Percentiles rank a stretch among this genome's conserved stretches.
Evolutionary conservation across 306 rosid genomes (phyloP).

Genomic region (Heteromeles arbutifolia): DNA sequence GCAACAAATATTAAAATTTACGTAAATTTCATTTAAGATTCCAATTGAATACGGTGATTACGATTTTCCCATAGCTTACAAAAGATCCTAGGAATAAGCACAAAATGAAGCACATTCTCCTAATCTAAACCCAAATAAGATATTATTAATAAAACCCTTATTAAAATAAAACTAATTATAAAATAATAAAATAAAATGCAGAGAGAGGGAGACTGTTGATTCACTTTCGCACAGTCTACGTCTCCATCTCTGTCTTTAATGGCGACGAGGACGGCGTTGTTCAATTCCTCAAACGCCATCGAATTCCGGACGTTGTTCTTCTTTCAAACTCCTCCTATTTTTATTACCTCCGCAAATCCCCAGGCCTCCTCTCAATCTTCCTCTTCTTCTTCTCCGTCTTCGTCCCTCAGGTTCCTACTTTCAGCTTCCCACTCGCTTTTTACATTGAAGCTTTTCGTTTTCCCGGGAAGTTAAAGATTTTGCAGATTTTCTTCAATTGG

Average conservation of each 20-base stretch:
- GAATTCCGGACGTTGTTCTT: not conserved
- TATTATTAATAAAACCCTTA: not conserved
- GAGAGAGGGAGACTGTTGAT: not conserved
- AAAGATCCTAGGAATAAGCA: not conserved
- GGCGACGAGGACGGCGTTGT: slow-evolving; percentile 4
- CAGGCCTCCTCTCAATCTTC: slow-evolving; percentile 1
- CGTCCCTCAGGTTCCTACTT: not conserved
- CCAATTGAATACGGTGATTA: too few species aligned
- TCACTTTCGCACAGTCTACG: slow-evolving; percentile 5
- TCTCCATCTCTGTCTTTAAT: slow-evolving; percentile 5
- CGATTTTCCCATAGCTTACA: too few species aligned
- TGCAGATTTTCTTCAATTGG: not conserved
- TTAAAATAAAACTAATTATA: not conserved
- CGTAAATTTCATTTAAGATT: too few species aligned
- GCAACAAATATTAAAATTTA: too few species aligned
- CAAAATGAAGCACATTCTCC: not conserved
- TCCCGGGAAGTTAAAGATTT: not conserved
- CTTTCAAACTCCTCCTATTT: not conserved
- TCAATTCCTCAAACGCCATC: not conserved
- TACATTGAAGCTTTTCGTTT: not conserved
- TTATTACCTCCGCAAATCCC: slow-evolving; percentile 4
- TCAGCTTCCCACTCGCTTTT: not conserved
- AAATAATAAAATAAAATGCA: not conserved
- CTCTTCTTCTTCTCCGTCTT: not conserved
- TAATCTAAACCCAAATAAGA: not conserved